Percentiles rank a stretch among this genome's conserved stretches.
Conservation (phyloP, 1,284 basidiomycete genomes). For the Uromyces viciae-fabae region DNA sequence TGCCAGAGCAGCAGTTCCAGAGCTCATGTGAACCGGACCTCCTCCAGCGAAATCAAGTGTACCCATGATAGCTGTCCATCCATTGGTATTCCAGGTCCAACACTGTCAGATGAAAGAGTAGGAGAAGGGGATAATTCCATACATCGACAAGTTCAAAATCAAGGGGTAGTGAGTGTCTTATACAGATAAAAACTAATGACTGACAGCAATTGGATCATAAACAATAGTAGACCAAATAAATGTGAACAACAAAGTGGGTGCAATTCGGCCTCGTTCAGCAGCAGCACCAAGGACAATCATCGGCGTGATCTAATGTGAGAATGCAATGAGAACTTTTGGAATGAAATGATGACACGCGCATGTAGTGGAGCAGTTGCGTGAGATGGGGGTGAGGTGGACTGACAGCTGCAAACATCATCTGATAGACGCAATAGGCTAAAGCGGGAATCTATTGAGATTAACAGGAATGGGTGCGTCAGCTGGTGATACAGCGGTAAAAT, state of each 20-base stretch:
- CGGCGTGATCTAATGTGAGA: conserved; percentile 58
- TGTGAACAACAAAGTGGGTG: conserved; percentile 79
- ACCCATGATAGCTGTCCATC: conserved; percentile 54
- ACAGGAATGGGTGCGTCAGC: conserved; percentile 69
- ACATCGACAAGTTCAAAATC: background rate
- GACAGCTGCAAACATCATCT: conserved; percentile 80
- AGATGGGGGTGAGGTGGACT: conserved; percentile 58
- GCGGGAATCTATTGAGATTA: conserved; percentile 66
- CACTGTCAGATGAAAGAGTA: conserved; percentile 2
- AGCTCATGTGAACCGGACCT: conserved; percentile 54
- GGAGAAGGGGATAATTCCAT: background rate
- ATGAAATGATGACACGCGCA: background rate
- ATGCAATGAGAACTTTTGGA: background rate
- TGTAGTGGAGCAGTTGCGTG: too few species aligned
- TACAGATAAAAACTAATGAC: conserved; percentile 18
- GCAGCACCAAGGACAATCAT: conserved; percentile 81
- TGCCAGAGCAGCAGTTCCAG: conserved; percentile 48
- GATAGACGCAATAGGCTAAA: conserved; percentile 76
- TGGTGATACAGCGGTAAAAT: background rate
- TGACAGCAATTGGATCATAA: conserved; percentile 73
- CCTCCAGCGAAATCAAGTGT: conserved; percentile 55
- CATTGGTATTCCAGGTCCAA: conserved; percentile 52
- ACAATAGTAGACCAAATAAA: conserved; percentile 90
- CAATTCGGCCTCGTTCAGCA: conserved; percentile 82
- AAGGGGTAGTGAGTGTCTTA: background rate